Percentiles rank a stretch among this genome's conserved stretches.
phyloP scores from a whole-genome alignment of 164 flowering plant species.

The Houttuynia cordata region DNA sequence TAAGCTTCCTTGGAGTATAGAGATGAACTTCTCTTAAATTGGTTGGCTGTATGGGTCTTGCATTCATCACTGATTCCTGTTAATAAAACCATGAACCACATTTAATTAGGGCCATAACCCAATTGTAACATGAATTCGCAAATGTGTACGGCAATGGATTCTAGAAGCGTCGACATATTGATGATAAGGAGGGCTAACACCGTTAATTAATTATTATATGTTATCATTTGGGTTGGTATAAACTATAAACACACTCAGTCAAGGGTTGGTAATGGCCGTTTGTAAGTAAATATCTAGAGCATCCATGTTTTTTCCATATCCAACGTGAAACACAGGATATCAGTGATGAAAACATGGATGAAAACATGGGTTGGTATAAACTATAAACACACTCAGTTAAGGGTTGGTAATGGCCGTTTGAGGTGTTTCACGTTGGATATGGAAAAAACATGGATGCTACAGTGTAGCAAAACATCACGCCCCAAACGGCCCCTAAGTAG shows the following conservation, averaged over 20 bases:
- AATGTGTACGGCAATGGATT: background rate
- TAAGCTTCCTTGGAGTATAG: background rate
- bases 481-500: no score
- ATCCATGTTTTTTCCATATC: no score
- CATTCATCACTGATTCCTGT: conserved; percentile 7
- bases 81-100: background rate
- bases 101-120: background rate
- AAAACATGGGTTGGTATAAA: background rate
- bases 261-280: background rate
- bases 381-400: background rate
- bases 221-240: background rate
- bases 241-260: background rate
- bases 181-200: no score
- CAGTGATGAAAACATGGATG: no score
- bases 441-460: no score
- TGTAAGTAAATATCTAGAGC: no score
- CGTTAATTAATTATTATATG: no score
- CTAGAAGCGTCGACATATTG: no score
- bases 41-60: conserved; percentile 5
- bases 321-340: no score
- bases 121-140: background rate
- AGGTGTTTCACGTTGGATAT: no score
- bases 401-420: background rate
- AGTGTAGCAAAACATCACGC: no score
- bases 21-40: conserved; percentile 1